These are phyloP conservation scores for Saccharomycopsis microspora DNA, from an alignment of 805 yeast species.

Conservation along the genomic window DNA sequence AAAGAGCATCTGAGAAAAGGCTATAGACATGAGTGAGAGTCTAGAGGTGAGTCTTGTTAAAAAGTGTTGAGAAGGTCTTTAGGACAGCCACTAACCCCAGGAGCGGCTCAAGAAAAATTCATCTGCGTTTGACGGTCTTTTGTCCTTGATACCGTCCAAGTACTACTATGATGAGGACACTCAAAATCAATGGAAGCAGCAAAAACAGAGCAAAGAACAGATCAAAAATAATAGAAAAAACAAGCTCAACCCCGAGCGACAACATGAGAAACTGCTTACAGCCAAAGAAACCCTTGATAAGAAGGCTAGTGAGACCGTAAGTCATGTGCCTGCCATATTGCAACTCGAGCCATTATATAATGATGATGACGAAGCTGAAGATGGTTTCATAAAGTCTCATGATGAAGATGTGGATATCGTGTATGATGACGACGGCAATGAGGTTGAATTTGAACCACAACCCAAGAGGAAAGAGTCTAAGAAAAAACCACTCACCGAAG, in stretches of 20 bases:
- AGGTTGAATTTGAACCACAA: constrained; percentile 20
- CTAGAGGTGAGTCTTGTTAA: neutral
- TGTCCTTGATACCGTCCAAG: constrained; percentile 88
- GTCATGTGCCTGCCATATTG: constrained; percentile 4
- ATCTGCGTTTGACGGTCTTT: constrained; percentile 75
- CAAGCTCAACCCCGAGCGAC: constrained; percentile 63
- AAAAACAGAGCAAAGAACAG: constrained; percentile 62
- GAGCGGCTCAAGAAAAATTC: constrained; percentile 73
- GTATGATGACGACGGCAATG: constrained; percentile 69
- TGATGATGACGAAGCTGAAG: constrained; percentile 22
- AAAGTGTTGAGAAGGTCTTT: neutral
- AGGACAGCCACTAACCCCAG: constrained; percentile 23
- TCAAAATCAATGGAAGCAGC: constrained; percentile 82
- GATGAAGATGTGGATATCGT: constrained; percentile 29
- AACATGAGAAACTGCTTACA: constrained; percentile 26
- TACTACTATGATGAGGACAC: constrained; percentile 88
- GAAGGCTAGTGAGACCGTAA: constrained; percentile 42
- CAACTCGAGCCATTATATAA: constrained; percentile 8
- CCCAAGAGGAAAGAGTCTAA: constrained; percentile 19
- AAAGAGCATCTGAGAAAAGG: no score
- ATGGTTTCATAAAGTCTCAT: constrained; percentile 13
- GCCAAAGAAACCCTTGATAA: constrained; percentile 53
- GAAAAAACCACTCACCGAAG: constrained; percentile 26
- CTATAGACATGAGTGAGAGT: neutral
- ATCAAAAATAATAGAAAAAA: constrained; percentile 46